Evolutionary conservation across 305 asterid species (phyloP), one percentile per base, ranked within the genome.

Genomic region (Fraxinus nigra): DNA sequence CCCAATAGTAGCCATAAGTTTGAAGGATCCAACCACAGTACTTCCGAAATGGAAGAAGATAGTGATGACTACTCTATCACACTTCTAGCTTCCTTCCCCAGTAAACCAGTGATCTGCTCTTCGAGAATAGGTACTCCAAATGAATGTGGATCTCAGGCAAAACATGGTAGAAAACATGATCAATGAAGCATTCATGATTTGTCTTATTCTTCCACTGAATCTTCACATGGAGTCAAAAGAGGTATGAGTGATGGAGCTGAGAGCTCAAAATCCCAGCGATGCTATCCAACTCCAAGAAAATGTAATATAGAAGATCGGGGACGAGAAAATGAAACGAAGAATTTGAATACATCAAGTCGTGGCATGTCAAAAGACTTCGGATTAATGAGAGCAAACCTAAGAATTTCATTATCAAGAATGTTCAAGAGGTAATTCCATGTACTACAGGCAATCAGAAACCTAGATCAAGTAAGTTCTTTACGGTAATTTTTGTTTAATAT

Each of bases 281-380:
- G 77, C 72, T 73, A 79, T 61, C 35, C 34, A 73, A 83, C 80
- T 16, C 75, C 72, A 79, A 59, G 63, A 30, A 83, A n/a, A 51
- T 51, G 63, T 51, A 79, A 40, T 11, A 72, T 13, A 61, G 33
- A 35, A 30, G 75, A 32, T 38, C 46, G 34, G 32, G 81, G 43
- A 13, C 22, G 63, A 51, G 63, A 0, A 51, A 14, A 51, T 38
- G 8, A 8, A 38, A 38, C 46, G 46, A 38, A 38, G 46, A 38
- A 38, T 8, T 38, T 38, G 46, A 38, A 38, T 37, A 37, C 46
- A 37, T 37, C 11, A 37, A 7, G 46, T 37, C 46, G 2, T 38
- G 46, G 46, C 46, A 38, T 38, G 46, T 38, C 46, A 38, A 38
- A 38, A 38, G 11, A 38, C 46, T 38, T 38, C 13, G 8, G 46